Conservation (phyloP, 495 filamentous ascomycete genomes). For the Lasiosphaeris hirsuta region DNA sequence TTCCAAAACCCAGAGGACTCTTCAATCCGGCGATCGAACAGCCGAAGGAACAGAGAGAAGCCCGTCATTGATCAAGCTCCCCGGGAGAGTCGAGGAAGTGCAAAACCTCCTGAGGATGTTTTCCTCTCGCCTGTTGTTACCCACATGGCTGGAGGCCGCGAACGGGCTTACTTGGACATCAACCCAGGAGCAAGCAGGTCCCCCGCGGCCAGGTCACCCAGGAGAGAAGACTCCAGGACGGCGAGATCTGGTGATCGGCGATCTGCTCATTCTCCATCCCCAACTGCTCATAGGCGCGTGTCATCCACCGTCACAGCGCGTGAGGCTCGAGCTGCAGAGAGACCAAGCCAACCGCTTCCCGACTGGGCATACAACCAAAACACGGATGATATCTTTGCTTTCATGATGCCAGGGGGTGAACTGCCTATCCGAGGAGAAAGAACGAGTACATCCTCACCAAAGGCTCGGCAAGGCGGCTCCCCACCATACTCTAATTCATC, state of each 20-base stretch:
- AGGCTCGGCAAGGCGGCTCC: slow-evolving; percentile 18
- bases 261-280: slow-evolving; percentile 12
- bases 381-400: slow-evolving; percentile 23
- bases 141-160: slow-evolving; percentile 34
- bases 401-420: slow-evolving; percentile 26
- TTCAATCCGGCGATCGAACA: slow-evolving; percentile 18
- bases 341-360: neutral
- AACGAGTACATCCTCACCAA: slow-evolving; percentile 19
- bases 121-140: slow-evolving; percentile 35
- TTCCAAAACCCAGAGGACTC: slow-evolving; percentile 13
- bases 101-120: slow-evolving; percentile 26
- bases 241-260: slow-evolving; percentile 20
- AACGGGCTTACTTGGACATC: slow-evolving; percentile 38
- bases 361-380: slow-evolving; percentile 4
- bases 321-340: neutral
- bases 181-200: slow-evolving; percentile 8
- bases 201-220: slow-evolving; percentile 15
- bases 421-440: slow-evolving; percentile 5
- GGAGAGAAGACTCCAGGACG: slow-evolving; percentile 14
- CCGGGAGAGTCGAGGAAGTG: slow-evolving; percentile 4
- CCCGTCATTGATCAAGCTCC: slow-evolving; percentile 20
- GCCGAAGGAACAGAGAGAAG: slow-evolving; percentile 24
- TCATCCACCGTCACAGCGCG: slow-evolving; percentile 17
- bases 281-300: slow-evolving; percentile 12
- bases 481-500: slow-evolving; percentile 24